A percentile compares a stretch with the other conserved stretches of the same genome.
Evolutionary conservation across 1,139 yeast genomes (phyloP).

Genomic region (Hyphopichia pseudoburtonii): DNA sequence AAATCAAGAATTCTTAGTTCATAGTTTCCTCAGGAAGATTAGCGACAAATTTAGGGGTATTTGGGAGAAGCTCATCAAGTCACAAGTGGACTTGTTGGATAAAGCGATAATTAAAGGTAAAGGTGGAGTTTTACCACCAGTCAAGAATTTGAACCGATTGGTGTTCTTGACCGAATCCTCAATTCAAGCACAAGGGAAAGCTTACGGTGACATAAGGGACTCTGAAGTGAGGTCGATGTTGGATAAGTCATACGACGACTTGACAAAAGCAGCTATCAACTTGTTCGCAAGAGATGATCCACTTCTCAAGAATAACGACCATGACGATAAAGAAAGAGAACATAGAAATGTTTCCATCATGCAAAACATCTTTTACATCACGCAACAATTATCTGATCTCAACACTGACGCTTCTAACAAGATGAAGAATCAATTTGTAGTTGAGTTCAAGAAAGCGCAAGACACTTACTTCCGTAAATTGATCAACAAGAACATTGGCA

Average conservation of each 20-base stretch:
- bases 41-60: constrained; percentile 49
- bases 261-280: constrained; percentile 35
- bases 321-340: constrained; percentile 58
- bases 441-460: constrained; percentile 50
- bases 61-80: constrained; percentile 62
- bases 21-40: constrained; percentile 51
- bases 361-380: constrained; percentile 60
- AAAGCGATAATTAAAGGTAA: constrained; percentile 49
- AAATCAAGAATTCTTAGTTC: constrained; percentile 64
- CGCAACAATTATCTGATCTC: constrained; percentile 47
- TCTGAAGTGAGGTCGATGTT: constrained; percentile 34
- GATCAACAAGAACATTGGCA: constrained; percentile 51
- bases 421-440: constrained; percentile 44
- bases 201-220: constrained; percentile 18
- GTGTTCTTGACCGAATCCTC: constrained; percentile 37
- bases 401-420: constrained; percentile 28
- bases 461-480: constrained; percentile 48
- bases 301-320: constrained; percentile 42
- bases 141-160: constrained; percentile 35
- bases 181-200: constrained; percentile 20
- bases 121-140: constrained; percentile 36
- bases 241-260: constrained; percentile 40
- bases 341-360: constrained; percentile 60
- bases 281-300: constrained; percentile 46
- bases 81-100: constrained; percentile 54